phyloP scores from a whole-genome alignment of 164 flowering plant genomes.

The Liquidambar formosana region DNA sequence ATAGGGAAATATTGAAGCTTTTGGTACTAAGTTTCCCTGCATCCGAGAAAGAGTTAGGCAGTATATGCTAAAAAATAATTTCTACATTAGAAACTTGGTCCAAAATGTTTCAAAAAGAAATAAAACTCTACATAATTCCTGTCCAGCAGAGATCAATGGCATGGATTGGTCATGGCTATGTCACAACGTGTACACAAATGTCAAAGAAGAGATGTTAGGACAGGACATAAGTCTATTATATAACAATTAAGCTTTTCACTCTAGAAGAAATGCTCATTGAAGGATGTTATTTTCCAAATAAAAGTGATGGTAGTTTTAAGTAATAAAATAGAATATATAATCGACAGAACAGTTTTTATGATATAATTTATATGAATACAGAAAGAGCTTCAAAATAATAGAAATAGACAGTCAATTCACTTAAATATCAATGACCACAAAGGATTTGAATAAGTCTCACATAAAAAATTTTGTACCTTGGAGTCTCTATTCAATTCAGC shows the following conservation, averaged over 20 bases:
- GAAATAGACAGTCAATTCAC: no score
- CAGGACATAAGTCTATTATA: background rate
- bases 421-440: no score
- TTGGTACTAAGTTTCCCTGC: conserved; percentile 13
- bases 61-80: no score
- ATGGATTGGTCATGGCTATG: background rate
- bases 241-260: no score
- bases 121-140: background rate
- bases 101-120: background rate
- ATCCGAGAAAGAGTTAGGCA: background rate
- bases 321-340: no score
- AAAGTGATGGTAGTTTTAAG: background rate
- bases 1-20: conserved; percentile 7
- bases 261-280: background rate
- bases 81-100: background rate
- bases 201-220: background rate
- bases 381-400: background rate
- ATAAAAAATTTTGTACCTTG: background rate
- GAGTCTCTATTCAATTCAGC: conserved; percentile 9
- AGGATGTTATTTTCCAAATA: background rate
- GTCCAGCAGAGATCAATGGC: background rate
- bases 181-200: background rate
- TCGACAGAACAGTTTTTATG: no score
- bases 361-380: background rate
- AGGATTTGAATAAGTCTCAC: background rate